Percentiles rank a stretch among this genome's conserved stretches.
Conservation (phyloP, 495 filamentous ascomycete genomes). For the Talaromyces stipitatus region DNA sequence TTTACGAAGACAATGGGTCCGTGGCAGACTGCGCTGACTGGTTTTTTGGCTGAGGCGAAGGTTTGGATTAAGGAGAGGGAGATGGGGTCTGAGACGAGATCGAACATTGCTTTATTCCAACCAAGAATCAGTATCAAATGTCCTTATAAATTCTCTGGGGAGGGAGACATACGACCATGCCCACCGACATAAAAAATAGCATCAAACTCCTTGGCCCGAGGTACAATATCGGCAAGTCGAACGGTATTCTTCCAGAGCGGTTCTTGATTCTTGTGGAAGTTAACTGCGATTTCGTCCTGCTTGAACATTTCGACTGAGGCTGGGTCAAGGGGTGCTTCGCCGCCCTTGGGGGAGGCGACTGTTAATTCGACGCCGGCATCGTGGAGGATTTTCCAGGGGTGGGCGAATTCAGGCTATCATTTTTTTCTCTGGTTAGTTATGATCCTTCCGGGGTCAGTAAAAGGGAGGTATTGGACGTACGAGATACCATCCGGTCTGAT, state of each 20-base stretch:
- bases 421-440: not conserved
- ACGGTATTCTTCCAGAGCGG: slow-evolving; percentile 56
- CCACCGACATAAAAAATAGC: slow-evolving; percentile 70
- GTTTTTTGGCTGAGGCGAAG: slow-evolving; percentile 53
- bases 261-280: slow-evolving; percentile 47
- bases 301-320: slow-evolving; percentile 53
- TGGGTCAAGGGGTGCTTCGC: slow-evolving; percentile 60
- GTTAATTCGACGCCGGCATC: slow-evolving; percentile 43
- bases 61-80: slow-evolving; percentile 51
- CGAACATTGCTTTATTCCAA: slow-evolving; percentile 56
- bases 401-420: slow-evolving; percentile 59
- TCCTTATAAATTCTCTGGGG: not conserved
- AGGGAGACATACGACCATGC: slow-evolving; percentile 53
- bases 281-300: slow-evolving; percentile 39
- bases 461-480: slow-evolving; percentile 23
- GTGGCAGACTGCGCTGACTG: slow-evolving; percentile 63
- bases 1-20: slow-evolving; percentile 55
- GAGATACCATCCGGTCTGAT: slow-evolving; percentile 61
- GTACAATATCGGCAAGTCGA: slow-evolving; percentile 41
- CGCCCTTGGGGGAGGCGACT: slow-evolving; percentile 61
- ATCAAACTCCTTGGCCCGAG: slow-evolving; percentile 52
- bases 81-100: slow-evolving; percentile 43
- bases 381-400: slow-evolving; percentile 55
- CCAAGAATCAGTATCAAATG: not conserved
- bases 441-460: no score